A percentile compares a stretch with the other conserved stretches of the same genome.
Conservation (phyloP, 2,329 filamentous ascomycete species). For the Colletotrichum sp. region DNA sequence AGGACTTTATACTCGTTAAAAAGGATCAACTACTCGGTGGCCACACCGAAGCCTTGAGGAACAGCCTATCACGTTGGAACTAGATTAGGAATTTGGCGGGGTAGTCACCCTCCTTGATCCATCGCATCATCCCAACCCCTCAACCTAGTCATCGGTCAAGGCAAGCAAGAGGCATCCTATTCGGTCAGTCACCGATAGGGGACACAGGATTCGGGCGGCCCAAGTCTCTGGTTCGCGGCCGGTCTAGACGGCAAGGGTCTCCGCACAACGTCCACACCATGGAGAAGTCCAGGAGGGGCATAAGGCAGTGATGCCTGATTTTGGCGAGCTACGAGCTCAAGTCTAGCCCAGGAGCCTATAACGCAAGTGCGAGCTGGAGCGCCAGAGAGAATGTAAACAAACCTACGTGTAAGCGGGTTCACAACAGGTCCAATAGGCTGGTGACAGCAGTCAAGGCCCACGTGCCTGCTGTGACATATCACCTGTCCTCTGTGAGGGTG, state of each 20-base stretch:
- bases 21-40: not conserved
- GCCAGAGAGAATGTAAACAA: not conserved
- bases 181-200: not conserved
- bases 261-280: not conserved
- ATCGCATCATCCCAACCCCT: not conserved
- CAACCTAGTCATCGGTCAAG: conserved; percentile 4
- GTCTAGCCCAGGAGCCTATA: not conserved
- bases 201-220: not conserved
- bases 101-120: not conserved
- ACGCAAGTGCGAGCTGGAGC: conserved; percentile 1
- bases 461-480: not conserved
- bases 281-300: not conserved
- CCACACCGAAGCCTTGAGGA: not conserved
- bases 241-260: not conserved
- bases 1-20: not conserved
- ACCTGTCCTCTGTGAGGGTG: not conserved
- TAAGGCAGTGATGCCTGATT: not conserved
- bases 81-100: not conserved
- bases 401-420: not conserved
- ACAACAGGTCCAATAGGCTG: not conserved
- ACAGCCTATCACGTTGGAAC: not conserved
- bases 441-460: not conserved
- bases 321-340: not conserved
- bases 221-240: not conserved
- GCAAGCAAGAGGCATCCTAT: not conserved